These are phyloP conservation scores for Cutaneotrichosporon daszewskae DNA, from an alignment of 1,284 basidiomycete genomes.

Conservation along the genomic window DNA sequence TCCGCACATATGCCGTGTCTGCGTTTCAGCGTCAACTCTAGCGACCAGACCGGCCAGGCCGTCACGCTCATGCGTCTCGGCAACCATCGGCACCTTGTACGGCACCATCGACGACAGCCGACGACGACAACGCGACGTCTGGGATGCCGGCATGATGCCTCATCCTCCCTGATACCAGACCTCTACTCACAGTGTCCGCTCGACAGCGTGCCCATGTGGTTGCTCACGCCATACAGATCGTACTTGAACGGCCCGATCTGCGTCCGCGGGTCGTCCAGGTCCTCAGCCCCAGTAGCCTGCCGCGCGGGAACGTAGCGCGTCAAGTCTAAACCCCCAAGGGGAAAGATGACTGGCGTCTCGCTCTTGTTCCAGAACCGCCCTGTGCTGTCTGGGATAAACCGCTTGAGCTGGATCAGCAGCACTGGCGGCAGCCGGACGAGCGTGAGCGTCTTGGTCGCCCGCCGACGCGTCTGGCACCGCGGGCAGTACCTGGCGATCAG, in stretches of 20 bases:
- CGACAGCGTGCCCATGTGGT: constrained; percentile 84
- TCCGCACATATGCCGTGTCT: constrained; percentile 78
- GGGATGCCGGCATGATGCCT: too few relatives aligned
- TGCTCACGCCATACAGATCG: constrained; percentile 83
- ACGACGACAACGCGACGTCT: too few relatives aligned
- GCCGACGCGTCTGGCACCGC: constrained; percentile 76
- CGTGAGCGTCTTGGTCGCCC: constrained; percentile 78
- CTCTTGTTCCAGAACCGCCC: constrained; percentile 86
- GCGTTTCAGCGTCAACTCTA: constrained; percentile 2
- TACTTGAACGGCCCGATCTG: constrained; percentile 80
- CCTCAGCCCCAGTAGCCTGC: constrained; percentile 55
- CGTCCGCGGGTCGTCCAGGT: constrained; percentile 63
- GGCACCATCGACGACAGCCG: too few relatives aligned
- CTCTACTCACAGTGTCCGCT: constrained; percentile 79
- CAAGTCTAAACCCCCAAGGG: constrained; percentile 73
- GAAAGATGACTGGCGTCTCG: constrained; percentile 84
- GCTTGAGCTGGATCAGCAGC: constrained; percentile 90
- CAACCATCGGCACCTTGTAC: too few relatives aligned
- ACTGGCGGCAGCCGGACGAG: constrained; percentile 86
- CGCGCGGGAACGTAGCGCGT: constrained; percentile 85
- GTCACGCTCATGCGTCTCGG: too few relatives aligned
- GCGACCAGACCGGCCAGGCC: too few relatives aligned
- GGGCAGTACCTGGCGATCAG: constrained; percentile 75
- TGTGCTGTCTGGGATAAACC: constrained; percentile 80
- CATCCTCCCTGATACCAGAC: neutral